Percentiles rank a stretch among this genome's conserved stretches.
These are phyloP conservation scores for Pseudocercospora pini-densiflorae DNA, from an alignment of 2,329 filamentous ascomycete species.

Conservation along the genomic window DNA sequence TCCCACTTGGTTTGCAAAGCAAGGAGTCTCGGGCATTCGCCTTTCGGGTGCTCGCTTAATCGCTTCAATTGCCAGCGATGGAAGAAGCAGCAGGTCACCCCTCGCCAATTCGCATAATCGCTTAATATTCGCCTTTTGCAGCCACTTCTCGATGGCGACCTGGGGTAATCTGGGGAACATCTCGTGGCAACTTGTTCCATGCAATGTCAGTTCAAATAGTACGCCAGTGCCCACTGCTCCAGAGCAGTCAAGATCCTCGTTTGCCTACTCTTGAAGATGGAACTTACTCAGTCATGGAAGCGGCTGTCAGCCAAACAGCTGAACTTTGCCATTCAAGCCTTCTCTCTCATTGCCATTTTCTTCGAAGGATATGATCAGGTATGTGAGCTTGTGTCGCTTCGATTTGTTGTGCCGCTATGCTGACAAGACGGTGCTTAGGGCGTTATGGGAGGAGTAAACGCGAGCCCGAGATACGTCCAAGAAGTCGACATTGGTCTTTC, in stretches of 20 bases:
- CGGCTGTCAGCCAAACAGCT: slow-evolving; percentile 48
- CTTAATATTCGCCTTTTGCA: not conserved
- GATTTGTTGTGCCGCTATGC: not conserved
- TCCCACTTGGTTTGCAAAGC: not conserved
- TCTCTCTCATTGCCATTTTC: slow-evolving; percentile 42
- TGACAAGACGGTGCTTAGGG: slow-evolving; percentile 35
- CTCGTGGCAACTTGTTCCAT: not conserved
- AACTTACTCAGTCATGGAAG: slow-evolving; percentile 48
- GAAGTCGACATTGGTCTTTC: slow-evolving; percentile 51
- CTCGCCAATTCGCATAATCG: not conserved
- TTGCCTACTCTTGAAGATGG: slow-evolving; percentile 20
- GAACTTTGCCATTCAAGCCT: slow-evolving; percentile 45
- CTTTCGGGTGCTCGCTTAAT: not conserved
- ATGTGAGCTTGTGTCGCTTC: not conserved
- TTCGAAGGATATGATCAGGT: slow-evolving; percentile 57
- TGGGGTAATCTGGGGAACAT: slow-evolving; percentile 3
- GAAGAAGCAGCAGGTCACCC: not conserved
- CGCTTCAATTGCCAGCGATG: not conserved
- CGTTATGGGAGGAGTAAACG: slow-evolving; percentile 59
- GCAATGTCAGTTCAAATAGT: not conserved
- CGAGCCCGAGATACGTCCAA: slow-evolving; percentile 46
- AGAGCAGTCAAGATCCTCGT: not conserved
- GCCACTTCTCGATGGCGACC: not conserved
- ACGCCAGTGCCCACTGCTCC: not conserved
- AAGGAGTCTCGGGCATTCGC: not conserved